Percentiles rank a stretch among this genome's conserved stretches.
These are phyloP conservation scores for Lichenothelia convexa DNA, from an alignment of 495 filamentous ascomycete genomes.

Conservation along the genomic window DNA sequence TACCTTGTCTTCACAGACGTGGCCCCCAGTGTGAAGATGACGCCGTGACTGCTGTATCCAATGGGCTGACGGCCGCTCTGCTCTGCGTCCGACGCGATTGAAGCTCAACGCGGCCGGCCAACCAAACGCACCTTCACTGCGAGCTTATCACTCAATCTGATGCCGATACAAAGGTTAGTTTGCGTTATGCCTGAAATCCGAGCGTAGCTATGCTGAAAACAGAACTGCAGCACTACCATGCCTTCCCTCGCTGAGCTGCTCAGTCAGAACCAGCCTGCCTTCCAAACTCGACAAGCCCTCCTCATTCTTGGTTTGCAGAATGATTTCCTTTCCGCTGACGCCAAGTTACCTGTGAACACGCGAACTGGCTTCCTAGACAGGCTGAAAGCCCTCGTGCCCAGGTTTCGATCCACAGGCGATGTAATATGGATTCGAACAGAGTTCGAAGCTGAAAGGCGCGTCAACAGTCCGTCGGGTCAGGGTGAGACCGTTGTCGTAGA, in stretches of 20 bases:
- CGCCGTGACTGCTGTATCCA: too few species aligned
- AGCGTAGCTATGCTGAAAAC: too few species aligned
- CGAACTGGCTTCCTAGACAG: constrained; percentile 48
- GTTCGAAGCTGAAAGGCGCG: constrained; percentile 41
- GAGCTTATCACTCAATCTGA: too few species aligned
- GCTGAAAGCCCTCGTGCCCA: constrained; percentile 43
- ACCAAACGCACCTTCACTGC: too few species aligned
- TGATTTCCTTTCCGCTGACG: constrained; percentile 60
- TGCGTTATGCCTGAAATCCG: too few species aligned
- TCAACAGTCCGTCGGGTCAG: constrained; percentile 27
- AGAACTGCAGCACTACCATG: too few species aligned
- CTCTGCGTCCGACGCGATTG: too few species aligned
- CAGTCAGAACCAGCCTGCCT: constrained; percentile 25
- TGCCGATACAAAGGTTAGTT: too few species aligned
- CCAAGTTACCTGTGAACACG: constrained; percentile 46
- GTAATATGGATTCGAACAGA: constrained; percentile 78
- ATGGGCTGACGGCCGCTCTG: too few species aligned
- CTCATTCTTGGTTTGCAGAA: constrained; percentile 81
- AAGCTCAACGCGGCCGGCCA: too few species aligned
- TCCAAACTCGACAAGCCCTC: constrained; percentile 64
- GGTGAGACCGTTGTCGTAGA: constrained; percentile 26
- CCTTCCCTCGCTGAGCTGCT: constrained; percentile 19
- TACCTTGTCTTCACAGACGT: too few species aligned
- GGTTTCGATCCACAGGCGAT: constrained; percentile 62
- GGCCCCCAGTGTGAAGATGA: too few species aligned